Percentiles rank a stretch among this genome's conserved stretches.
Evolutionary conservation across 345 rosid genomes (phyloP).

Genomic region (Turritis glabra): DNA sequence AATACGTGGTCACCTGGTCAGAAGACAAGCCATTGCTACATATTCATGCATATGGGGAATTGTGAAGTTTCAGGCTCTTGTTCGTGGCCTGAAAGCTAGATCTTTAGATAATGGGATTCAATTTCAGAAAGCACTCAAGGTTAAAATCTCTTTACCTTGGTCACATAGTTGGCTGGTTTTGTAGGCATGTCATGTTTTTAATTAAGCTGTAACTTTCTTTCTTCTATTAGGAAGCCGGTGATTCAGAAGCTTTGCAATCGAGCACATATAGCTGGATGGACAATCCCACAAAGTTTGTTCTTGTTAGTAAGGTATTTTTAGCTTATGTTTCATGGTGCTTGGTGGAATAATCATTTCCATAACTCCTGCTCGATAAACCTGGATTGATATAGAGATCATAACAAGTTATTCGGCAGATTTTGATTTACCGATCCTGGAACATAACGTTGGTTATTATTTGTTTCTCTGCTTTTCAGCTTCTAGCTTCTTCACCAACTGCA

Average conservation of each 20-base stretch:
- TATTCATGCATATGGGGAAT: constrained; percentile 60
- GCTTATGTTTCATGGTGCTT: background rate
- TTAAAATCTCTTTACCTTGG: background rate
- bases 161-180: constrained; percentile 1
- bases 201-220: constrained; percentile 14
- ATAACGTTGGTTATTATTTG: constrained; percentile 1
- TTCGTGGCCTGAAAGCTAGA: constrained; percentile 65
- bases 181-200: background rate
- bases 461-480: constrained; percentile 54
- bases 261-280: constrained; percentile 30
- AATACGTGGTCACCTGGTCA: constrained; percentile 78
- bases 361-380: background rate
- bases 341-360: background rate
- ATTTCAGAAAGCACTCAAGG: constrained; percentile 38
- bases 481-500: constrained; percentile 49
- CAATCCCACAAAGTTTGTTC: constrained; percentile 43
- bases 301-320: constrained; percentile 55
- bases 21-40: constrained; percentile 87
- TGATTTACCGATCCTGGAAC: constrained; percentile 10
- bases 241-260: constrained; percentile 35
- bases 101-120: constrained; percentile 42
- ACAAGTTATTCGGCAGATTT: too few relatives aligned
- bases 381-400: too few relatives aligned
- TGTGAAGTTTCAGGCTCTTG: constrained; percentile 68
- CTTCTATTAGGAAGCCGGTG: constrained; percentile 44